A percentile compares a stretch with the other conserved stretches of the same genome.
These are phyloP conservation scores for Trapa incisa DNA, from an alignment of 345 rosid genomes.

Conservation along the genomic window DNA sequence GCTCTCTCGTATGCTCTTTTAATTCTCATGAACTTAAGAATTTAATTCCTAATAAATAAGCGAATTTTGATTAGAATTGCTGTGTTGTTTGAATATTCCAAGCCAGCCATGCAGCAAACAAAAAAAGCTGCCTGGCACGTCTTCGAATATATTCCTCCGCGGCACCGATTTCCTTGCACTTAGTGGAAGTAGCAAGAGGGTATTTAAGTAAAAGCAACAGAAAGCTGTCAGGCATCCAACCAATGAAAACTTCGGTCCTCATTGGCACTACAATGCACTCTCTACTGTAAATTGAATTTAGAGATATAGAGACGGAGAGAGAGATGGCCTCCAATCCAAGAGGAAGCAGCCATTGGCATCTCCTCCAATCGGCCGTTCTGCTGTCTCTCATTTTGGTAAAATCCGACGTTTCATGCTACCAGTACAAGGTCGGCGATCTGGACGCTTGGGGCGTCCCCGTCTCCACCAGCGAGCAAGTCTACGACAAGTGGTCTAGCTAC, in stretches of 20 bases:
- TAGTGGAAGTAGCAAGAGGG: background rate
- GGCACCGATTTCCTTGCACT: too few relatives aligned
- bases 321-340: background rate
- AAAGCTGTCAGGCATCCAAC: background rate
- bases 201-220: background rate
- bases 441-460: constrained; percentile 85
- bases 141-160: too few relatives aligned
- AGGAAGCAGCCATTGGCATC: background rate
- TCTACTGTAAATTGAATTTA: background rate
- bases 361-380: background rate
- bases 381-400: constrained; percentile 3
- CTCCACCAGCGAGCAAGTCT: constrained; percentile 43
- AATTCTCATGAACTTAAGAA: too few relatives aligned
- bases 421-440: constrained; percentile 57
- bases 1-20: too few relatives aligned
- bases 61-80: too few relatives aligned
- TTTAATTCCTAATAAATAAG: too few relatives aligned
- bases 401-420: constrained; percentile 3
- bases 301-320: background rate
- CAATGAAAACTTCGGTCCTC: background rate
- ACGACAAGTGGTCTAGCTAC: constrained; percentile 60
- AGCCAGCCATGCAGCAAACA: too few relatives aligned
- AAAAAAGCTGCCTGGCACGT: too few relatives aligned
- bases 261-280: background rate
- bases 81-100: too few relatives aligned